Evolutionary conservation across 306 rosid species (phyloP).

Genomic region (Pyrus bretschneideri): DNA sequence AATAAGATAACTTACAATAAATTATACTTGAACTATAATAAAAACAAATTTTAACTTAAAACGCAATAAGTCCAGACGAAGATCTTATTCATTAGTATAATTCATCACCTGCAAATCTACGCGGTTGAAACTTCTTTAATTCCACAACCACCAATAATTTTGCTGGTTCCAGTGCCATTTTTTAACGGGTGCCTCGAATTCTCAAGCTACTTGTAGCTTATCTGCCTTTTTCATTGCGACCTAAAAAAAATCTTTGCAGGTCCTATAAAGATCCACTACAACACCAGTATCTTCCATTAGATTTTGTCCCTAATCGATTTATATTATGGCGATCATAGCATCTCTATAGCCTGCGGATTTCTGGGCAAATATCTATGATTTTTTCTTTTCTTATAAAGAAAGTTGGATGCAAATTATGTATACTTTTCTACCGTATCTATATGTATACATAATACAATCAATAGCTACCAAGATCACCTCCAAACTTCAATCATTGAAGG

Average conservation of each 20-base stretch:
- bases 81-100: too few relatives aligned
- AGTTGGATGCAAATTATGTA: too few relatives aligned
- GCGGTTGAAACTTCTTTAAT: not conserved
- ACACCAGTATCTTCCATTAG: constrained; percentile 1
- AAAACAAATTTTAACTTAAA: too few relatives aligned
- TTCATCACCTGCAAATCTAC: not conserved
- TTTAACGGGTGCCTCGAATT: not conserved
- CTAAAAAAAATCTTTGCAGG: constrained; percentile 1
- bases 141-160: not conserved
- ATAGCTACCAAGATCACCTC: not conserved
- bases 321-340: not conserved
- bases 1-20: too few relatives aligned
- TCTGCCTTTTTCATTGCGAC: not conserved
- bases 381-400: too few relatives aligned
- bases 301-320: not conserved
- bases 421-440: too few relatives aligned
- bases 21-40: too few relatives aligned
- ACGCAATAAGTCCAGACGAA: too few relatives aligned
- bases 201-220: not conserved
- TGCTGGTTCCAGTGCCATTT: not conserved
- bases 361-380: not conserved
- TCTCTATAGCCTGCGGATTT: not conserved
- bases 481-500: too few relatives aligned
- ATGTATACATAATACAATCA: too few relatives aligned
- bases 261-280: not conserved